Base-by-base conservation (phyloP, 2,329 filamentous ascomycete species). In the Fusarium sp. region DNA sequence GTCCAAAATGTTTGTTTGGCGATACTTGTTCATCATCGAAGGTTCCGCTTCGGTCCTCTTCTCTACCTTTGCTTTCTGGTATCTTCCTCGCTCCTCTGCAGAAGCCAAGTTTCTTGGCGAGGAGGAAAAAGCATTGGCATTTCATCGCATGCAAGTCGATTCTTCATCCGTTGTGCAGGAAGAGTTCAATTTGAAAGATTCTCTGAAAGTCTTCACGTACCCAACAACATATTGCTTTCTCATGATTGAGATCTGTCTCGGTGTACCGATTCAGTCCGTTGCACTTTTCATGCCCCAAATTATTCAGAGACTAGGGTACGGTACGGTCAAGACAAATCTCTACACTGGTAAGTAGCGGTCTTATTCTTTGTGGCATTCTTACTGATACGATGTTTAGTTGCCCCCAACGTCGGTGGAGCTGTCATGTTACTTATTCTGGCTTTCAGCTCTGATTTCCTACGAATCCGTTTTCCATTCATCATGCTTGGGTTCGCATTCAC, bases 201-300 rank as follows among this genome's bases (percentile, higher is more conserved):
- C 59, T 1, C 56, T 62, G n/a, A 62, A 62, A n/a, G 48, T 62
- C 10, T 62, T 62, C 14, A 62, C 19, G 3, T 41, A 62, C 11
- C 59, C 57, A 4, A 62, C 59, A 2, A 62, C 59, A 0, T 62
- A 62, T 10, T 62, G 59, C 39, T 62, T 62, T 7, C 33, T 62
- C 7, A 1, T 62, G 37, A 62, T 62, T 24, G 59, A 62, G 32
- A 62, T 62, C 15, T 62, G 59, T 7, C 32, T 62, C 0, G 59
- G 59, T 15, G 59, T 62, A 2, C 59, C 59, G 1, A 44, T 62
- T 15, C 59, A 62, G 13, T 62, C 59, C 0, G 59, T 62, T 1
- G 49, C 57, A 1, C 20, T 62, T 5, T 62, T 62, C 4, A 62
- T 62, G 59, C 59, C 59, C 11, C 59, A 62, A 17, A 62, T 62